phyloP scores from a whole-genome alignment of 352 stramenopile genomes.

The Phytophthora foliorum region DNA sequence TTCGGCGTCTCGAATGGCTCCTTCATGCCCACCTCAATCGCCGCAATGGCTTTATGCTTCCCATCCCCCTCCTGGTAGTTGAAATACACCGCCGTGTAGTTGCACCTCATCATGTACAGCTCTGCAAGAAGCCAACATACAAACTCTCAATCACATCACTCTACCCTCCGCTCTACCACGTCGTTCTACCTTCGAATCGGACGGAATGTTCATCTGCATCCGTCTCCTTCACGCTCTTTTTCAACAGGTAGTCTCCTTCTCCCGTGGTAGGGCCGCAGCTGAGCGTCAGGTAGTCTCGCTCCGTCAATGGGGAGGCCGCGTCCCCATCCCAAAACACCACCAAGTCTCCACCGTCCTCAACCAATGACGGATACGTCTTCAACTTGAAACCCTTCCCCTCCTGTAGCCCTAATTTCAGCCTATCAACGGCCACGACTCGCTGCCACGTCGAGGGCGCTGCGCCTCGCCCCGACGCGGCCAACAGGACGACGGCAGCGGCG shows the following conservation, averaged over 20 bases:
- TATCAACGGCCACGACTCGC: slow-evolving; percentile 9
- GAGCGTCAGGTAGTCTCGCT: slow-evolving; percentile 68
- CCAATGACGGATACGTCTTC: slow-evolving; percentile 41
- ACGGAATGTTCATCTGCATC: slow-evolving; percentile 51
- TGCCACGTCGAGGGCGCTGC: background rate
- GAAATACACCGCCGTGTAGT: slow-evolving; percentile 73
- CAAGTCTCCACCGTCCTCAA: slow-evolving; percentile 63
- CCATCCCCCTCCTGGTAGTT: slow-evolving; percentile 37
- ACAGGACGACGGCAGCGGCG: slow-evolving; percentile 9
- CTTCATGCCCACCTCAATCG: slow-evolving; percentile 54
- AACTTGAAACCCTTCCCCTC: slow-evolving; percentile 34
- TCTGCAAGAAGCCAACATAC: slow-evolving; percentile 1
- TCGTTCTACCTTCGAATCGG: slow-evolving; percentile 51
- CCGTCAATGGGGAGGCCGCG: slow-evolving; percentile 10
- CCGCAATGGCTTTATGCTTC: slow-evolving; percentile 39
- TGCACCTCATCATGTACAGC: slow-evolving; percentile 81
- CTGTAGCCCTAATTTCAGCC: background rate
- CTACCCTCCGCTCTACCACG: background rate
- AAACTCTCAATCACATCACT: background rate
- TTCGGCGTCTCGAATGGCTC: slow-evolving; percentile 69
- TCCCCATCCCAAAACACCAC: slow-evolving; percentile 57
- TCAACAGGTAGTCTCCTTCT: slow-evolving; percentile 55
- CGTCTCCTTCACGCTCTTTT: slow-evolving; percentile 44
- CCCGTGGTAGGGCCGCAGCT: slow-evolving; percentile 67
- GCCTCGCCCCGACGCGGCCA: background rate